Base-by-base conservation (phyloP, 2,329 filamentous ascomycete genomes). In the Pleurostoma richardsiae region DNA sequence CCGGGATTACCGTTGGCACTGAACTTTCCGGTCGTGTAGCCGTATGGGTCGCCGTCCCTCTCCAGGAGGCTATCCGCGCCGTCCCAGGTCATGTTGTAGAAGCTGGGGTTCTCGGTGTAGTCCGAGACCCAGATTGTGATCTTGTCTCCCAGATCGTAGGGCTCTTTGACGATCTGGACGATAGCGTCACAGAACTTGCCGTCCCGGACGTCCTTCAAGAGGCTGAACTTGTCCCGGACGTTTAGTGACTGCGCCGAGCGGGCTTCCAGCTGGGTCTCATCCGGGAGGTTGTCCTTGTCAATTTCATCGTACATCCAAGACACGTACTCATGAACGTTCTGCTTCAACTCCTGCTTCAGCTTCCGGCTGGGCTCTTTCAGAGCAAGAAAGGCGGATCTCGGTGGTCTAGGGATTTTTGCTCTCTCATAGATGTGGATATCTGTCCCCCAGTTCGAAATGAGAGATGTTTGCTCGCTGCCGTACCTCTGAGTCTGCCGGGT, bases 111-210 rank as follows among this genome's bases (percentile, higher is more conserved):
- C 43, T 79, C 68, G 0, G 90, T 95, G 62, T 91, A 96, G 64
- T 96, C 91, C 0, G 88, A 86, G 19, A 95, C 69, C 71, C 90
- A 90, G 0, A 96, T 53, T 4, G 81, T 79, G 10, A 79, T 65
- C 47, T 66, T 77, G 29, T 76, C 72, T 27, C 60, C 59, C 5
- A 55, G 26, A 30, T 72, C 66, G 40, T 63, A 72, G 0, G 77
- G 76, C 3, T 70, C 65, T 41, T 63, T 71, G 41, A 90, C 76
- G 3, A 95, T 80, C 58, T 91, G 78, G 2, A 79, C 90, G 19
- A 88, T 70, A 2, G 95, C 60, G 59, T 96, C 82, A 56, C 77
- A 81, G 58, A 85, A 95, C 0, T 56, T 70, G 10, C 64, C 62
- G 1, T 75, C 66, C 3, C 67, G 57, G 2, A 89, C 66, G 54